Conservation (phyloP, 2,329 filamentous ascomycete species). For the Diatrype stigma region DNA sequence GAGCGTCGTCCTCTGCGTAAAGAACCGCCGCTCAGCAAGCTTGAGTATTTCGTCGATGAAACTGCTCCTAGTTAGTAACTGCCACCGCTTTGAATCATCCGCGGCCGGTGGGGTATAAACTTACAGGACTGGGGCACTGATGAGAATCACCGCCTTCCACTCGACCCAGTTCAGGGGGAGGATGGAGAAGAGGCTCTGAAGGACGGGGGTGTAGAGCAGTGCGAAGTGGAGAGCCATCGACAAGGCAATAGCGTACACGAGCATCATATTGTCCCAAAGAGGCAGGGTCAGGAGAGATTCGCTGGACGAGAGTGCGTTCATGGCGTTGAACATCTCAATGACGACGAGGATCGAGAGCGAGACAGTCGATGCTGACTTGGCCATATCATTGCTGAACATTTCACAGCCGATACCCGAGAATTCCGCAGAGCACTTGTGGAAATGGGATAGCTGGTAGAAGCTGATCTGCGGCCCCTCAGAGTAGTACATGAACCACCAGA, state of each 20-base stretch:
- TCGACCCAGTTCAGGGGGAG: conserved; percentile 79
- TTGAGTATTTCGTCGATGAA: conserved; percentile 83
- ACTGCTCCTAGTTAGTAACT: conserved; percentile 38
- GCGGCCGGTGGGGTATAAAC: conserved; percentile 33
- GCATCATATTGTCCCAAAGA: conserved; percentile 98
- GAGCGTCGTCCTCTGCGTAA: conserved; percentile 47
- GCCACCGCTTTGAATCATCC: not conserved
- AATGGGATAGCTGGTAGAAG: conserved; percentile 85
- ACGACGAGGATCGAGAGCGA: conserved; percentile 90
- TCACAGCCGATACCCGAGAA: conserved; percentile 88
- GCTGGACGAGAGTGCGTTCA: conserved; percentile 94
- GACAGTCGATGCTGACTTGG: conserved; percentile 87
- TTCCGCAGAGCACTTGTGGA: conserved; percentile 83
- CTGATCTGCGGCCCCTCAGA: conserved; percentile 82
- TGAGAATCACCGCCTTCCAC: conserved; percentile 85
- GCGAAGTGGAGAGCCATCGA: conserved; percentile 95
- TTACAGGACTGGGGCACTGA: conserved; percentile 91
- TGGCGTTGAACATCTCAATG: conserved; percentile 99
- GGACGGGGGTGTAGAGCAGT: conserved; percentile 84
- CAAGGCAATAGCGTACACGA: conserved; percentile 88
- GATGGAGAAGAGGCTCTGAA: conserved; percentile 88
- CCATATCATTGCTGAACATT: conserved; percentile 84
- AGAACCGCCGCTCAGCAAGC: conserved; percentile 65
- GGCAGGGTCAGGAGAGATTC: conserved; percentile 91
- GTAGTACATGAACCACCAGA: conserved; percentile 99